These are phyloP conservation scores for Corylus heterophylla DNA, from an alignment of 306 rosid genomes.

Conservation along the genomic window DNA sequence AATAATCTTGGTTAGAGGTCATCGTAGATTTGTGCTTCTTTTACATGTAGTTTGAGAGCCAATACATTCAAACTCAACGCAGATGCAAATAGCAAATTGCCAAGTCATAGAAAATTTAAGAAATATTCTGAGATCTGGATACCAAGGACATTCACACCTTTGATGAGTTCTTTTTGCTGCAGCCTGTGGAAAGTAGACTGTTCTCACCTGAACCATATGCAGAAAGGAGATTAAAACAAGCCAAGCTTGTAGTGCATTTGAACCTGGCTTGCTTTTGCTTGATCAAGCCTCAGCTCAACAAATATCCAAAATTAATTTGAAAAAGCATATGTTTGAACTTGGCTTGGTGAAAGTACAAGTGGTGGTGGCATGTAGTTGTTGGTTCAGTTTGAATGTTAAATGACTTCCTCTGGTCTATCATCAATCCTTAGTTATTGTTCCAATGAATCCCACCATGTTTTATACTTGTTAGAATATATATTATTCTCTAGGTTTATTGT, in stretches of 20 bases:
- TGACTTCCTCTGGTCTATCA: no score
- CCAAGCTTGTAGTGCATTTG: background rate
- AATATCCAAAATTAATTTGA: background rate
- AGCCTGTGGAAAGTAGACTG: no score
- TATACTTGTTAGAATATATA: no score
- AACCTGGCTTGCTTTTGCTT: background rate
- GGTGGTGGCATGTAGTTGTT: background rate
- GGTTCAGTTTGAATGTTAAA: no score
- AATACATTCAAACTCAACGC: background rate
- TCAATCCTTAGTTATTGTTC: no score
- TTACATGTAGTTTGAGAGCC: background rate
- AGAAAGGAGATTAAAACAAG: background rate
- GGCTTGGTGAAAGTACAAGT: background rate
- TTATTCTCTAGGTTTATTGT: no score
- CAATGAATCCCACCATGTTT: no score
- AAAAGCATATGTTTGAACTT: background rate
- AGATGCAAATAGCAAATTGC: background rate
- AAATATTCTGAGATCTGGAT: background rate
- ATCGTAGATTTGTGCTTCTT: background rate
- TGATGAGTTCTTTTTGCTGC: background rate
- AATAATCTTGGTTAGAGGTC: background rate
- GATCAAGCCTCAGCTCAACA: background rate
- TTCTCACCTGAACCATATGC: background rate
- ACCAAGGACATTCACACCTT: background rate
- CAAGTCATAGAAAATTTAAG: no score